Evolutionary conservation across 2,329 filamentous ascomycete genomes (phyloP).

Genomic region (Teratosphaeria viscida): DNA sequence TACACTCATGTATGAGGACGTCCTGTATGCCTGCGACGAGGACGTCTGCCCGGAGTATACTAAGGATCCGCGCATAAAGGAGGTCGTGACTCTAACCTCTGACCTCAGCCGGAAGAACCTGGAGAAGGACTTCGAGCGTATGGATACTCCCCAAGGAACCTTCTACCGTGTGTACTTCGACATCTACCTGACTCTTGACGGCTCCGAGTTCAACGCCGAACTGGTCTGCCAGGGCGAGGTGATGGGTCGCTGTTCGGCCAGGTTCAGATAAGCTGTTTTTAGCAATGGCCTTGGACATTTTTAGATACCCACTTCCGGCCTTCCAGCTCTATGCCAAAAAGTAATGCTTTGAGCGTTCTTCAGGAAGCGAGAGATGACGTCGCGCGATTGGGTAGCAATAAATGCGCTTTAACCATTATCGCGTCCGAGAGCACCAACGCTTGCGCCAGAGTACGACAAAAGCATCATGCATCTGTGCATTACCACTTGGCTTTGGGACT

Average conservation of each 20-base stretch:
- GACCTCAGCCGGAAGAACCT: conserved; percentile 96
- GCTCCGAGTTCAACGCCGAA: conserved; percentile 95
- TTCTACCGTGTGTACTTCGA: conserved; percentile 71
- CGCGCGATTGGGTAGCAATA: background rate
- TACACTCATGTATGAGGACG: conserved; percentile 98
- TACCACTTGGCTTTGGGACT: background rate
- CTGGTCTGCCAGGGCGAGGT: conserved; percentile 98
- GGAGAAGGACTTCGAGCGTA: conserved; percentile 97
- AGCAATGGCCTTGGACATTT: background rate
- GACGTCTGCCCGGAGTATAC: conserved; percentile 98
- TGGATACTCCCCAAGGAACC: conserved; percentile 95
- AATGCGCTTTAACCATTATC: background rate
- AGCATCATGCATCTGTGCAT: background rate
- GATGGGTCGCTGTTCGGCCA: conserved; percentile 90
- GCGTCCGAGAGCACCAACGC: background rate
- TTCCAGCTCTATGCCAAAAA: background rate
- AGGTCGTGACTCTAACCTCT: conserved; percentile 93
- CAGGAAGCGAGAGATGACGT: background rate
- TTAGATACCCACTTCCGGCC: background rate
- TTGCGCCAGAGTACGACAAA: background rate
- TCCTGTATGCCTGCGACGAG: conserved; percentile 93
- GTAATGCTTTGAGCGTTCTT: background rate
- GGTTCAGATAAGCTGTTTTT: conserved; percentile 51
- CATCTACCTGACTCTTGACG: conserved; percentile 84
- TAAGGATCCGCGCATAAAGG: conserved; percentile 98